Evolutionary conservation across 345 rosid genomes (phyloP).

Genomic region (Alliaria petiolata): DNA sequence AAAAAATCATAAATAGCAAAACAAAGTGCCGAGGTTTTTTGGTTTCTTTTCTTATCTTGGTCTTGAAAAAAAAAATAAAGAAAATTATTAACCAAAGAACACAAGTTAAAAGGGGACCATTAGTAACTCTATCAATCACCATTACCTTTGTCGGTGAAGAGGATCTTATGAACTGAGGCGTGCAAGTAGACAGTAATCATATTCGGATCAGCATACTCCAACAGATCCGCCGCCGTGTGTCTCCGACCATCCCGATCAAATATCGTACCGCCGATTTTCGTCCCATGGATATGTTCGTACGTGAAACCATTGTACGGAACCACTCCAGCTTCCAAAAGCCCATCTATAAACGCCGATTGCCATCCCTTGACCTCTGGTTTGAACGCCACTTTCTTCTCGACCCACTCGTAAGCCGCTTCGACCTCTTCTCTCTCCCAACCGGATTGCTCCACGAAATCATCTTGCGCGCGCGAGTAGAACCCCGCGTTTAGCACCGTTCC

Average conservation of each 20-base stretch:
- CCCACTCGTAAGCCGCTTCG: conserved; percentile 5
- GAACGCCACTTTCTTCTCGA: background rate
- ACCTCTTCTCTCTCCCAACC: background rate
- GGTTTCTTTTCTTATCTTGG: background rate
- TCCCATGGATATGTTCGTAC: background rate
- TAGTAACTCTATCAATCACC: no score
- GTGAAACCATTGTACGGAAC: background rate
- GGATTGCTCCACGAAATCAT: background rate
- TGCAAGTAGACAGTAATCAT: background rate
- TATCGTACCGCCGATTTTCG: background rate
- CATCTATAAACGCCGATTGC: conserved; percentile 3
- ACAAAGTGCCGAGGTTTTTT: background rate
- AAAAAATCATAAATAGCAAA: no score
- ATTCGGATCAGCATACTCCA: conserved; percentile 4
- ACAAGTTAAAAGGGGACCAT: no score
- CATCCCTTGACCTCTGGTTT: background rate
- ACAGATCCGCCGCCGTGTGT: background rate
- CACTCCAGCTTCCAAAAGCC: background rate
- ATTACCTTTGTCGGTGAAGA: conserved; percentile 5
- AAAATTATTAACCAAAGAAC: background rate
- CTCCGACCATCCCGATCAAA: background rate
- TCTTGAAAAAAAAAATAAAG: background rate
- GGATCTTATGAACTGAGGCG: background rate
- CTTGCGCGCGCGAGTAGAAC: background rate
- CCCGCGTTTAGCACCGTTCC: background rate